phyloP scores from a whole-genome alignment of 345 rosid genomes.

The Dipteronia sinensis region DNA sequence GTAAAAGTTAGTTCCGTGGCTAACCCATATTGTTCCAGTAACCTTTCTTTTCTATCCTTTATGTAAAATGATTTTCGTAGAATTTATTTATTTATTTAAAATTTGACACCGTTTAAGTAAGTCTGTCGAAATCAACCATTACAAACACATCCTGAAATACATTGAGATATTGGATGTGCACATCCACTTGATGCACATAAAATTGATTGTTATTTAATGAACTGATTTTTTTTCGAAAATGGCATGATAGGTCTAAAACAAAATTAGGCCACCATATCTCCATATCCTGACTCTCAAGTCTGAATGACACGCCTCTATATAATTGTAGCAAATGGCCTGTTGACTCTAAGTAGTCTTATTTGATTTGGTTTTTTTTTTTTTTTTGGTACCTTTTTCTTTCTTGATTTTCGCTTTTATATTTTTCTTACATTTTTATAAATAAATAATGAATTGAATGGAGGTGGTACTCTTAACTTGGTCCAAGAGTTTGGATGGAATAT shows the following conservation, averaged over 20 bases:
- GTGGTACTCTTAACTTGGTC: constrained; percentile 7
- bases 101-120: too few species aligned
- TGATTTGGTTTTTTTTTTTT: neutral
- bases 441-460: neutral
- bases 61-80: neutral
- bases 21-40: neutral
- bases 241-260: neutral
- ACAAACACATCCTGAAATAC: too few species aligned
- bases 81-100: too few species aligned
- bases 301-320: neutral
- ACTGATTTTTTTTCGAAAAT: neutral
- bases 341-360: neutral
- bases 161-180: too few species aligned
- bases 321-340: neutral
- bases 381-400: neutral
- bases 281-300: neutral
- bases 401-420: neutral
- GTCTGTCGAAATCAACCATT: too few species aligned
- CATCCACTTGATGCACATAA: too few species aligned
- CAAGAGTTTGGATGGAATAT: neutral
- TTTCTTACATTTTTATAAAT: neutral
- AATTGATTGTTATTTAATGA: neutral
- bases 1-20: neutral
- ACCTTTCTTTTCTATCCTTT: neutral
- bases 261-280: neutral